Conservation (phyloP, 1,284 basidiomycete genomes). For the Naganishia sp. region DNA sequence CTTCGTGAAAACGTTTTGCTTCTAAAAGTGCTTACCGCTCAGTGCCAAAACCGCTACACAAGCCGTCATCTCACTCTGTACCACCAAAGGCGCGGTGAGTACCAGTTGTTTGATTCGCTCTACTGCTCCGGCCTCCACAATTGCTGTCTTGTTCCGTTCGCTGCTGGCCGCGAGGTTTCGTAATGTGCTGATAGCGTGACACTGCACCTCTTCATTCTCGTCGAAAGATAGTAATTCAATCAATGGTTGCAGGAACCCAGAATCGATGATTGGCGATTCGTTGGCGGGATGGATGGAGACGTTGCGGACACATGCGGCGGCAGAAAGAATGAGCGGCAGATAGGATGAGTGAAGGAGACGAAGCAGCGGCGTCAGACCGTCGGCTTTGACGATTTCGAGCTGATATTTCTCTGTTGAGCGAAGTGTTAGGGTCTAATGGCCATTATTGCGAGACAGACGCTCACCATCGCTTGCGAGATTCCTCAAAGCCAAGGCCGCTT, state of each 20-base stretch:
- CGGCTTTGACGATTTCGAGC: slow-evolving; percentile 95
- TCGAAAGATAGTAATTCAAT: slow-evolving; percentile 95
- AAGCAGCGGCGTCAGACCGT: slow-evolving; percentile 87
- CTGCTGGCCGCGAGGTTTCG: slow-evolving; percentile 95
- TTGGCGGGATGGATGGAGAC: slow-evolving; percentile 98
- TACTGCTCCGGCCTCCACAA: slow-evolving; percentile 97
- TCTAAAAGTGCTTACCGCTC: slow-evolving; percentile 63
- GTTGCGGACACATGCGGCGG: slow-evolving; percentile 97
- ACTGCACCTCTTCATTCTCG: slow-evolving; percentile 99
- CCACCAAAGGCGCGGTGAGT: slow-evolving; percentile 89
- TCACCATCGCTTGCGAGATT: slow-evolving; percentile 96
- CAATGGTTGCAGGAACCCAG: slow-evolving; percentile 91
- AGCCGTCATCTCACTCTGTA: slow-evolving; percentile 99
- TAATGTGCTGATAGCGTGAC: slow-evolving; percentile 98
- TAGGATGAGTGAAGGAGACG: slow-evolving; percentile 96
- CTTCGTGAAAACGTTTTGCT: not conserved
- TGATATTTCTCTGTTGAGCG: slow-evolving; percentile 85
- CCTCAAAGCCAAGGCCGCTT: slow-evolving; percentile 91
- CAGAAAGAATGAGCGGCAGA: slow-evolving; percentile 96
- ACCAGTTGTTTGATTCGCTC: slow-evolving; percentile 97
- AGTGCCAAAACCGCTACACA: slow-evolving; percentile 93
- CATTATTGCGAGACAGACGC: slow-evolving; percentile 36
- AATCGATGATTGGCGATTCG: slow-evolving; percentile 99
- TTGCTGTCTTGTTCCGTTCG: slow-evolving; percentile 98
- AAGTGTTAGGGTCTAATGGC: not conserved